A percentile compares a stretch with the other conserved stretches of the same genome.
Evolutionary conservation across 169 alveolate genomes (phyloP).

Genomic region (Toxoplasma gondii): DNA sequence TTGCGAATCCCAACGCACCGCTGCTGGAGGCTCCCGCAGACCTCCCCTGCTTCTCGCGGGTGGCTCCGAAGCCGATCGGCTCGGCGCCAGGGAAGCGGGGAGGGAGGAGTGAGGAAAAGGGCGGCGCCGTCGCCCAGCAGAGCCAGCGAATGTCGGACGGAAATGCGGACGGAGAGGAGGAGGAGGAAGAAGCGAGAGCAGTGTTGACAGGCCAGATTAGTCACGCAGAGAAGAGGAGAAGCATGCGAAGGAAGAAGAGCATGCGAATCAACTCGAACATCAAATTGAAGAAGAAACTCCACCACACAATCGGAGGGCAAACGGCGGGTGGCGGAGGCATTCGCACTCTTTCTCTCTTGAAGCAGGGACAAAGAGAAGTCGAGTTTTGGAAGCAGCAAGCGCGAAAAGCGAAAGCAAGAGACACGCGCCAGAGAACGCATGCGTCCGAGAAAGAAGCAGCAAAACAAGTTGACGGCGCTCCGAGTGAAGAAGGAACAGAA

Average conservation of each 20-base stretch:
- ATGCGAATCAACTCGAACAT: not conserved
- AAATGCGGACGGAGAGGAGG: not conserved
- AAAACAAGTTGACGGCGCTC: not conserved
- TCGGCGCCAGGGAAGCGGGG: not conserved
- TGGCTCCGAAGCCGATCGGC: not conserved
- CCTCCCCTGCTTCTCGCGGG: not conserved
- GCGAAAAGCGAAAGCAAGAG: not conserved
- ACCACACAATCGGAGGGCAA: not conserved
- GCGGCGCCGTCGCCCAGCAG: not conserved
- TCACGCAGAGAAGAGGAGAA: constrained; percentile 16
- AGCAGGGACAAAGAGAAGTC: not conserved
- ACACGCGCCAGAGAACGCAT: not conserved
- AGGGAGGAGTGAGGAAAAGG: not conserved
- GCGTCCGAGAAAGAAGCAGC: not conserved
- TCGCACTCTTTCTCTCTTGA: not conserved
- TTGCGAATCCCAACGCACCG: constrained; percentile 6
- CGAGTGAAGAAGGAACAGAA: not conserved
- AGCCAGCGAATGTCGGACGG: not conserved
- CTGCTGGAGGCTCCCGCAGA: constrained; percentile 22
- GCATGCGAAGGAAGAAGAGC: not conserved
- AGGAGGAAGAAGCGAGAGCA: not conserved
- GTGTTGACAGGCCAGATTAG: not conserved
- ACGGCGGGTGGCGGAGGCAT: not conserved
- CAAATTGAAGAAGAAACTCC: not conserved
- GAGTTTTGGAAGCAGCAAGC: not conserved